These are phyloP conservation scores for Endocalyx cinctus DNA, from an alignment of 2,329 filamentous ascomycete species.

Conservation along the genomic window DNA sequence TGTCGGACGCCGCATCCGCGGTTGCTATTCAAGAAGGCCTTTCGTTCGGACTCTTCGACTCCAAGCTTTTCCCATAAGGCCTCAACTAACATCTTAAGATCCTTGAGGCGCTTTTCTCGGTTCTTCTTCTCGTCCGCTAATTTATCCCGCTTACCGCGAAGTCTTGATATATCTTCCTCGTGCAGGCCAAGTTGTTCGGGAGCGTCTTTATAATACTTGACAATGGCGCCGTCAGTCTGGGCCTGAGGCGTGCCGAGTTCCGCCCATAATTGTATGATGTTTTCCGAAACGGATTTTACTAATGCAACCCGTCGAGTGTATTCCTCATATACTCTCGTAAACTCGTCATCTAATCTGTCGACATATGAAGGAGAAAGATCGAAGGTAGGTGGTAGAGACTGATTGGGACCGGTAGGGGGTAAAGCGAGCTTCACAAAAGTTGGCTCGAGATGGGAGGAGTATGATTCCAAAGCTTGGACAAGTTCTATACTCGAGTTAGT, in stretches of 20 bases:
- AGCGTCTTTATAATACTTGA: slow-evolving; percentile 83
- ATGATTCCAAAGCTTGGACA: slow-evolving; percentile 88
- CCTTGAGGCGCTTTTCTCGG: slow-evolving; percentile 71
- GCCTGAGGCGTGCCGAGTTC: slow-evolving; percentile 92
- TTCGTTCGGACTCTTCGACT: slow-evolving; percentile 76
- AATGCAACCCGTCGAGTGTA: slow-evolving; percentile 77
- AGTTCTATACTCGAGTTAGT: slow-evolving; percentile 57
- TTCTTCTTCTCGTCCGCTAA: slow-evolving; percentile 82
- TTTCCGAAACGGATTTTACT: slow-evolving; percentile 71
- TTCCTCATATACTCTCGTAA: slow-evolving; percentile 92
- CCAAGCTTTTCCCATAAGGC: slow-evolving; percentile 84
- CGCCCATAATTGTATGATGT: slow-evolving; percentile 92
- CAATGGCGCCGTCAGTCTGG: slow-evolving; percentile 81
- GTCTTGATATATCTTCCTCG: slow-evolving; percentile 72
- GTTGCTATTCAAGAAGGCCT: slow-evolving; percentile 79
- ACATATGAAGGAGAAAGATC: slow-evolving; percentile 91
- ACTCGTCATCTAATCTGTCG: slow-evolving; percentile 80
- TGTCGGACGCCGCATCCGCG: slow-evolving; percentile 85
- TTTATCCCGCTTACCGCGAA: slow-evolving; percentile 73
- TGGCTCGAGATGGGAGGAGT: slow-evolving; percentile 89
- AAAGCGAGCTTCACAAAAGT: slow-evolving; percentile 82
- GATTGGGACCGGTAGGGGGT: slow-evolving; percentile 74
- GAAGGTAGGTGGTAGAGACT: slow-evolving; percentile 75
- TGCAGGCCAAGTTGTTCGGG: slow-evolving; percentile 94
- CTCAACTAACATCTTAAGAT: slow-evolving; percentile 75